Evolutionary conservation across 768 basidiomycete species (phyloP), one percentile per base, ranked within the genome.

Genomic region (Lactarius quietus): DNA sequence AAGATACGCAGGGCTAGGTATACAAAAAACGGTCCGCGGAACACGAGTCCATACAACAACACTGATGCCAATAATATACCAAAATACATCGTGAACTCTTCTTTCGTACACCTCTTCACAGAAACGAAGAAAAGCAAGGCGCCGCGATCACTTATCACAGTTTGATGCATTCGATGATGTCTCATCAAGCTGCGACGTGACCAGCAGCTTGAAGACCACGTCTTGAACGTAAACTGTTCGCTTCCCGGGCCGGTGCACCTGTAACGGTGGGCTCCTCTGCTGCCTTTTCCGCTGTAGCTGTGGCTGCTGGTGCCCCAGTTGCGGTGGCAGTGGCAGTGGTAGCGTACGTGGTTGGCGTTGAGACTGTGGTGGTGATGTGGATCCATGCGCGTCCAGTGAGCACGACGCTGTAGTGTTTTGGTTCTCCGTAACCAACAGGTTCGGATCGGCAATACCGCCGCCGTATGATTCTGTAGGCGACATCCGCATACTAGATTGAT

Each of bases 161-260:
- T 8, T 33, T 33, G 6, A 41, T n/a, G n/a, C n/a, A 20, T 26
- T 51, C 14, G 4, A 45, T n/a, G 45, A 45, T n/a, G 45, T 51
- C 31, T 63, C 56, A 56, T 63, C 56, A 56, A 57, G 36, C 56
- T 63, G 62, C 35, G 62, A 57, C 62, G 26, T 51, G 18, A 63
- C 57, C 56, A 63, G 28, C 53, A 62, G 8, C 39, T 53, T 52
- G 14, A 55, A 28, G 29, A 63, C 62, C 20, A 63, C 12, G 45
- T 63, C 62, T 15, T 63, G 56, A 17, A 39, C 62, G 26, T 51
- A 29, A 35, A 63, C 62, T 4, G 62, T 51, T 56, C 62, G 56
- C 36, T 48, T 10, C 28, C n/a, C 43, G 15, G 43, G 36, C 6
- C 43, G 31, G 43, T n/a, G 56, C 17, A 35, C 26, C 7, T 23